Evolutionary conservation across 106 monocot genomes (phyloP).

Genomic region (Acorus calamus): DNA sequence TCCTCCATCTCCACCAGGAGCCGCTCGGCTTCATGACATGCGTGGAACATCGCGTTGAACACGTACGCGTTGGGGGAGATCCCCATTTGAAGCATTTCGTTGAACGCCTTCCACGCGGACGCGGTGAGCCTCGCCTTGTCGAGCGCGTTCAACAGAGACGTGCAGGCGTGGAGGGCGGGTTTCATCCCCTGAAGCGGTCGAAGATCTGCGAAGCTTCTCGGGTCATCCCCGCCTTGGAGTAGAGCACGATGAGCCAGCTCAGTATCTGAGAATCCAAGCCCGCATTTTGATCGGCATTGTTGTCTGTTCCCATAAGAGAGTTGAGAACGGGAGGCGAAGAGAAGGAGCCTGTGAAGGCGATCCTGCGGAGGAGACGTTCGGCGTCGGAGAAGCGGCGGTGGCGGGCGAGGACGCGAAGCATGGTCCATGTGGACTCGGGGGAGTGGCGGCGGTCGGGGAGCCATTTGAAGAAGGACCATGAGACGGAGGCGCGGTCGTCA

Average conservation of each 20-base stretch:
- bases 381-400: conserved; percentile 34
- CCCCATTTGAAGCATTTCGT: conserved; percentile 40
- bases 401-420: conserved; percentile 57
- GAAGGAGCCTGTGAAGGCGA: conserved; percentile 39
- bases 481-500: conserved; percentile 12
- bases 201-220: conserved; percentile 59
- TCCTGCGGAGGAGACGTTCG: conserved; percentile 32
- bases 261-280: conserved; percentile 34
- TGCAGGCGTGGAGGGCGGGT: conserved; percentile 58
- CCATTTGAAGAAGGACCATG: conserved; percentile 65
- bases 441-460: conserved; percentile 60
- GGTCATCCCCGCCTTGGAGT: conserved; percentile 24
- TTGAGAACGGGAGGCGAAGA: conserved; percentile 51
- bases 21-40: conserved; percentile 50
- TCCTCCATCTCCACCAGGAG: conserved; percentile 58
- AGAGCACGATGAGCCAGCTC: conserved; percentile 65
- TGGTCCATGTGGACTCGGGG: conserved; percentile 56
- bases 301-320: conserved; percentile 15
- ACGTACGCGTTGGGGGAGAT: conserved; percentile 45
- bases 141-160: conserved; percentile 48
- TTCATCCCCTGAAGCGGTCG: conserved; percentile 34
- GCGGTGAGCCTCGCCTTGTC: conserved; percentile 54
- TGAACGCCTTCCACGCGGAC: conserved; percentile 69
- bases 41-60: conserved; percentile 87
- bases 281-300: conserved; percentile 1